Evolutionary conservation across 2,329 filamentous ascomycete genomes (phyloP).

Genomic region (Aspergillus eucalypticola): DNA sequence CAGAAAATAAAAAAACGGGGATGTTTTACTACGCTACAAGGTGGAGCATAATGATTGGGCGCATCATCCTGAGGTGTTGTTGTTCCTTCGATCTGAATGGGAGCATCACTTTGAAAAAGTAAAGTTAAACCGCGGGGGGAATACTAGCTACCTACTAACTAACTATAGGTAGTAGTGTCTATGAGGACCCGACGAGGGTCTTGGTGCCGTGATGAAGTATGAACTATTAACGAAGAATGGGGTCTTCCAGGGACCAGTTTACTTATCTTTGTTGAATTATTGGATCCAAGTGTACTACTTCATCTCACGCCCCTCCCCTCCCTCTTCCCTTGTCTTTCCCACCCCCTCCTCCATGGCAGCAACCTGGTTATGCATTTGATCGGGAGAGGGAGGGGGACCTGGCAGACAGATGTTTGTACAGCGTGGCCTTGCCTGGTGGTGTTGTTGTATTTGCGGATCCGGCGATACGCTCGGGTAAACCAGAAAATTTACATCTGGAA

Average conservation of each 20-base stretch:
- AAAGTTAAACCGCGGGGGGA: background rate
- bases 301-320: too few species aligned
- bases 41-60: background rate
- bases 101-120: slow-evolving; percentile 6
- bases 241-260: background rate
- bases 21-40: background rate
- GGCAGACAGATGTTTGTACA: slow-evolving; percentile 5
- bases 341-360: background rate
- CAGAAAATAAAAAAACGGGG: background rate
- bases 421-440: slow-evolving; percentile 1
- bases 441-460: background rate
- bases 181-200: background rate
- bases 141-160: too few species aligned
- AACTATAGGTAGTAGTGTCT: background rate
- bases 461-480: slow-evolving; percentile 9
- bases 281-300: slow-evolving; percentile 7
- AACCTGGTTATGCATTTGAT: too few species aligned
- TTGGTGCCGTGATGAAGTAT: background rate
- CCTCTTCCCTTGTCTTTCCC: too few species aligned
- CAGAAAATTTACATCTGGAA: background rate
- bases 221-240: background rate
- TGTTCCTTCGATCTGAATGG: slow-evolving; percentile 5
- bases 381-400: background rate
- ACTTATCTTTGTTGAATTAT: slow-evolving; percentile 5
- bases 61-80: slow-evolving; percentile 2